Evolutionary conservation across 148 eudicot species (phyloP), one percentile per base, ranked within the genome.

Genomic region (Cornus florida): DNA sequence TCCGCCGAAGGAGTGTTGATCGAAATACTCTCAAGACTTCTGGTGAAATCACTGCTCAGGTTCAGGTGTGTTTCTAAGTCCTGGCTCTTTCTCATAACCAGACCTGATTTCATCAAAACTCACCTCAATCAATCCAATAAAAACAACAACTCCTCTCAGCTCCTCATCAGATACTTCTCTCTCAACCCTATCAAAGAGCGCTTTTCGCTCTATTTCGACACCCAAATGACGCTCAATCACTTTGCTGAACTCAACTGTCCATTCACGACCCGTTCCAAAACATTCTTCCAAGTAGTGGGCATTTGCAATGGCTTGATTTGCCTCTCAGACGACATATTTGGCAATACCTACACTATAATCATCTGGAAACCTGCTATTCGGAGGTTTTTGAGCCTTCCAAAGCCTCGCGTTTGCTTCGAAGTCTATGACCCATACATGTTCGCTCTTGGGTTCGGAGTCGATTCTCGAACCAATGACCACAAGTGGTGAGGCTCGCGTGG

Each of bases 361-460:
- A 28, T 71, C 56, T 71, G 57, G 74, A 71, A 71, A 57, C 74
- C 74, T 2, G 74, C 17, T 8, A 71, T 71, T 41, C 59, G 31
- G 31, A 43, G 46, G 74, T 71, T 6, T 12, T 6, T 71, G 74
- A 46, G 19, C 59, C 59, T 56, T 32, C 76, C 76, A 0, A 73
- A 4, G 38, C 76, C 67, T 17, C 33, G 35, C 11, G 13, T 73
- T 10, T 57, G 16, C n/a, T 73, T 73, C 12, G 75, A 73, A 0
- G 38, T 24, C 24, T 57, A 57, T 57, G 43, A 67, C 10, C 66
- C 76, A 5, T 57, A 31, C 67, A 73, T 73, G 76, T 32, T 57
- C 16, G 23, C 67, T 73, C 67, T 73, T 31, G 76, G 76, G 33
- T 73, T 73, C 17, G 76, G 67, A 3, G 24, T 73, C 39, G 67